Conservation (phyloP, 192 early-diverging fungal genomes). For the Coemansia sp. region DNA sequence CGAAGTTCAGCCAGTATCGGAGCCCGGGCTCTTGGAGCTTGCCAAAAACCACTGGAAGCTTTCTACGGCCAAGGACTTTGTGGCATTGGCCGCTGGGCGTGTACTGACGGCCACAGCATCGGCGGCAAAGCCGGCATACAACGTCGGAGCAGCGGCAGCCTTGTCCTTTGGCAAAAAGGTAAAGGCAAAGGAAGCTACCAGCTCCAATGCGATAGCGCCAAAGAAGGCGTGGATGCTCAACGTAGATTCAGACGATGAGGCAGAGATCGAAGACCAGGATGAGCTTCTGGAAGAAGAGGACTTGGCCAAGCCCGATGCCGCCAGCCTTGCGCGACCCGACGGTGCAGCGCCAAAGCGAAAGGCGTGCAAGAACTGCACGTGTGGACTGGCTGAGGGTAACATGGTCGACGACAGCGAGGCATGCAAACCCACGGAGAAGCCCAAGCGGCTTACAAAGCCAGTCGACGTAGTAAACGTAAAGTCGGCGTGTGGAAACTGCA, state of each 20-base stretch:
- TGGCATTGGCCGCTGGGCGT: slow-evolving; percentile 52
- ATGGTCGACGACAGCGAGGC: slow-evolving; percentile 56
- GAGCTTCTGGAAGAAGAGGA: slow-evolving; percentile 82
- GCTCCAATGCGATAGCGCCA: slow-evolving; percentile 28
- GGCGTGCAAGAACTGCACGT: slow-evolving; percentile 98
- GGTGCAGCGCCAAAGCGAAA: slow-evolving; percentile 81
- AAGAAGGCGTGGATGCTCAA: slow-evolving; percentile 75
- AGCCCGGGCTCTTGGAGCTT: slow-evolving; percentile 49
- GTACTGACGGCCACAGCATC: slow-evolving; percentile 31
- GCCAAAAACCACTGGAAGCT: slow-evolving; percentile 64
- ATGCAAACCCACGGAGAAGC: slow-evolving; percentile 57
- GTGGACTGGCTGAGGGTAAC: slow-evolving; percentile 82
- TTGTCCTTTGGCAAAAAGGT: slow-evolving; percentile 82
- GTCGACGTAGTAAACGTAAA: slow-evolving; percentile 62
- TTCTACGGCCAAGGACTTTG: slow-evolving; percentile 47
- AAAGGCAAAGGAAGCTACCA: slow-evolving; percentile 36
- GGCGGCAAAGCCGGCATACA: slow-evolving; percentile 82
- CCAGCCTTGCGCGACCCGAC: slow-evolving; percentile 65
- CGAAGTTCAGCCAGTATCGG: slow-evolving; percentile 50
- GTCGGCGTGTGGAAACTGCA: slow-evolving; percentile 78
- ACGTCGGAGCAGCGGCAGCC: slow-evolving; percentile 82
- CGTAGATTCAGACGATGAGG: slow-evolving; percentile 76
- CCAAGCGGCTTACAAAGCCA: slow-evolving; percentile 53
- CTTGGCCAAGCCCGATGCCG: slow-evolving; percentile 69
- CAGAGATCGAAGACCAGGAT: slow-evolving; percentile 87